These are phyloP conservation scores for Rosa hybrid DNA, from an alignment of 331 rosid species.

Conservation along the genomic window DNA sequence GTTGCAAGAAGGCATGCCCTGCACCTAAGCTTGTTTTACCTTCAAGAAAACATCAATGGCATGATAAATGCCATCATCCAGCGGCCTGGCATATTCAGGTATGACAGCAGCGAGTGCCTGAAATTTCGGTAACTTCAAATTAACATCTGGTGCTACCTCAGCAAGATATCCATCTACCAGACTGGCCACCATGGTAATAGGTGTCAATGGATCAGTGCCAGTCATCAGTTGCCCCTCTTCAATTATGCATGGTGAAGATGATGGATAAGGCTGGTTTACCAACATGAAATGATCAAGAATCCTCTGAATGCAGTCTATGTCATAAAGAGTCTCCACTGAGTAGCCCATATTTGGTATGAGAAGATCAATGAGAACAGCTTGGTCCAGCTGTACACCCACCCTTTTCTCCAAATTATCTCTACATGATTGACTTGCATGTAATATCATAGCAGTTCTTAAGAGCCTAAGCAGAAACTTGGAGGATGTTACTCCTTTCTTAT, in stretches of 20 bases:
- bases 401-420: conserved; percentile 45
- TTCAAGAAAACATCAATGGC: conserved; percentile 49
- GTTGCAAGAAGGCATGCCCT: background rate
- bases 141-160: conserved; percentile 53
- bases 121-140: conserved; percentile 44
- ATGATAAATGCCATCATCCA: conserved; percentile 47
- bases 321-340: conserved; percentile 43
- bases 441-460: conserved; percentile 40
- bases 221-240: conserved; percentile 37
- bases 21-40: conserved; percentile 24
- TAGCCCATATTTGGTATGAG: conserved; percentile 45
- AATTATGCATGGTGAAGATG: conserved; percentile 37
- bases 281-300: conserved; percentile 47
- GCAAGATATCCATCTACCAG: conserved; percentile 50
- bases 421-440: conserved; percentile 40
- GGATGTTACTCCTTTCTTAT: conserved; percentile 34
- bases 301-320: conserved; percentile 44
- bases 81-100: conserved; percentile 46
- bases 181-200: conserved; percentile 40
- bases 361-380: conserved; percentile 40
- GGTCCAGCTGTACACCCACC: conserved; percentile 44
- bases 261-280: conserved; percentile 13
- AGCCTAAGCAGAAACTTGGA: conserved; percentile 40
- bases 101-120: conserved; percentile 43
- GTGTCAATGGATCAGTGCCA: conserved; percentile 33